A percentile compares a stretch with the other conserved stretches of the same genome.
These are phyloP conservation scores for Epichloe aotearoae DNA, from an alignment of 2,329 filamentous ascomycete species.

Conservation along the genomic window DNA sequence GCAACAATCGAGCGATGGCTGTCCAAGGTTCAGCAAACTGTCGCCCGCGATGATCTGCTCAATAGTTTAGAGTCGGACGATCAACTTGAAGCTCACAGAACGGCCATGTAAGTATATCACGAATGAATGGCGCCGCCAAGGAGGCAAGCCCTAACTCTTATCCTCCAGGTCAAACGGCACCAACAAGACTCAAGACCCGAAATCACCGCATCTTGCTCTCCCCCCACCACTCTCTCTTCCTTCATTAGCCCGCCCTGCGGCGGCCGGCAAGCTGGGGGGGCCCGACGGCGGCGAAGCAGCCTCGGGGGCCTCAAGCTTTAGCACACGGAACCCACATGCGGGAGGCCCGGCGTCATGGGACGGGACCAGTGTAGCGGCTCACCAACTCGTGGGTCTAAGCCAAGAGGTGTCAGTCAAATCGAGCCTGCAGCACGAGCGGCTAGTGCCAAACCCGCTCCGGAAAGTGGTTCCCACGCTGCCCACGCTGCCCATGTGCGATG, in stretches of 20 bases:
- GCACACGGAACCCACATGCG: conserved; percentile 11
- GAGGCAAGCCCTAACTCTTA: neutral
- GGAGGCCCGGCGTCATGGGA: conserved; percentile 13
- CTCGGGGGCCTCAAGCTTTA: conserved; percentile 9
- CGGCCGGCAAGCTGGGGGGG: conserved; percentile 1
- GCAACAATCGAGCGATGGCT: conserved; percentile 26
- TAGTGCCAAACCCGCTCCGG: conserved; percentile 15
- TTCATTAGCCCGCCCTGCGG: conserved; percentile 10
- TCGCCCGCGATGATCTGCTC: conserved; percentile 10
- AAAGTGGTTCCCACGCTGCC: conserved; percentile 10
- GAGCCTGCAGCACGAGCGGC: conserved; percentile 25
- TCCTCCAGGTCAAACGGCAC: conserved; percentile 7
- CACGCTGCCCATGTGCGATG: conserved; percentile 20
- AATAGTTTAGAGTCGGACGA: conserved; percentile 11
- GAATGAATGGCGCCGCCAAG: neutral
- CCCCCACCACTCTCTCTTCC: conserved; percentile 13
- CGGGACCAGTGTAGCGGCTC: conserved; percentile 13
- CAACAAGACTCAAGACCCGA: conserved; percentile 5
- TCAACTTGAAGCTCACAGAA: conserved; percentile 11
- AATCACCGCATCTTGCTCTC: conserved; percentile 11
- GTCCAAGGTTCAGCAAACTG: conserved; percentile 22
- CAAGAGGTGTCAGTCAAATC: conserved; percentile 15
- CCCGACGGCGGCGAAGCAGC: conserved; percentile 7
- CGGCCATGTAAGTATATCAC: conserved; percentile 8
- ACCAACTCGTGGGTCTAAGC: conserved; percentile 14